Evolutionary conservation across 441 rosid species (phyloP), one percentile per base, ranked within the genome.

Genomic region (Eruca vesicaria): DNA sequence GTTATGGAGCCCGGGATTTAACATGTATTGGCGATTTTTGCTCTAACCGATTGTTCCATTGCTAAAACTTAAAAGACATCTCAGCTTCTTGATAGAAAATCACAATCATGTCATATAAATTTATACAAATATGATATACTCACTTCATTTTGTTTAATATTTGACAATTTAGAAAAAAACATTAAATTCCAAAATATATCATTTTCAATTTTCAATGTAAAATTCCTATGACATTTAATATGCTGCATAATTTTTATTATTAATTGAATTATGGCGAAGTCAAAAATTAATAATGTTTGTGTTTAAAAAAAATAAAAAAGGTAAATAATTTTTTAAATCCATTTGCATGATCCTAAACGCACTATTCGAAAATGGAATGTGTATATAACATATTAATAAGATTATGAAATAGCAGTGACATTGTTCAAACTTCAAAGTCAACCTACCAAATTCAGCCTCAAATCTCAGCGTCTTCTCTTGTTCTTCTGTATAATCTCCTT

Each of bases 381-480:
- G 11, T 50, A 50, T 18, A 50, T 50, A 56, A 55, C 15, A 29
- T 58, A 59, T 70, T 28, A 18, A 45, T 59, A 11, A 36, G 72
- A n/a, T 63, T 76, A 56, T 56, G 60, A 77, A 71, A 57, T 70
- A 71, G 72, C 70, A 28, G 8, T 43, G 19, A 43, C 52, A 43
- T 66, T 10, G 69, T 72, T 72, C 4, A 72, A 71, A 71, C 71
- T 72, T 77, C 69, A 36, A 71, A 77, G 80, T 77, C 77, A 72
- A 60, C 69, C 31, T 28, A 66, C 68, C 48, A 26, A 23, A 41
- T 77, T 71, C 55, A 71, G 48, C 68, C 80, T 58, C 43, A 71
- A 76, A 45, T 63, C 63, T 9, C 23, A 68, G 19, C 19, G 5
- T 52, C 61, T 52, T 32, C 69, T 68, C 7, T 35, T 20, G n/a